Evolutionary conservation across 805 yeast genomes (phyloP), one percentile per base, ranked within the genome.

Genomic region (Ogataea allantospora): DNA sequence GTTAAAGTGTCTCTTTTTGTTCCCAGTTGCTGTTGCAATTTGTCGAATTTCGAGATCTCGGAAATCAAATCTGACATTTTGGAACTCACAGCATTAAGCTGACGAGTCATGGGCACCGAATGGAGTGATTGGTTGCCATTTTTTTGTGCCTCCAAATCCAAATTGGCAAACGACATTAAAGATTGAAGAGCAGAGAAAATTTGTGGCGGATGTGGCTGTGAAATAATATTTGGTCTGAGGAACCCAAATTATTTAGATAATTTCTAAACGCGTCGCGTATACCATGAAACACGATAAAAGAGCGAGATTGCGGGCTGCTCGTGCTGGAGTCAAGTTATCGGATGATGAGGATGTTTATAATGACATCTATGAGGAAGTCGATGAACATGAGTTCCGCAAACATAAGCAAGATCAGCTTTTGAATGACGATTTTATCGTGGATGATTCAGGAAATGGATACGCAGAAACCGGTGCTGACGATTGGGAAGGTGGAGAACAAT

Each of bases 391-490:
- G 24, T 91, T 78, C 62, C 70, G 91, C 49, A 75, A 75, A 50
- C 84, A 78, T 56, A 86, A 85, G 58, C 77, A 95, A 51, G 78
- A 83, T 42, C 86, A 88, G 42, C 68, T 93, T 32, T 70, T 88
- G 60, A 81, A 84, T 44, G 96, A 91, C 54, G 96, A 91, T 59
- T 91, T 91, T 57, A 93, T 91, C 24, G 95, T 88, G 2, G 96
- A 88, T 58, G 98, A 91, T 58, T 80, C 84, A 49, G 96, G 96
- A 20, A 83, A 82, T 47, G 98, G 97, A 0, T 91, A 91, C 55
- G 89, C 88, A 1, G 98, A 93, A 52, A 84, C 84, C 28, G 99
- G 99, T 41, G 85, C 73, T 6, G 95, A 91, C 52, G 95, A 88
- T 43, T 88, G 95, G 89, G 95, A 80, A 42, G 61, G 68, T 22